Evolutionary conservation across 1,284 basidiomycete genomes (phyloP), one percentile per base, ranked within the genome.

Genomic region (Cyathus olla): DNA sequence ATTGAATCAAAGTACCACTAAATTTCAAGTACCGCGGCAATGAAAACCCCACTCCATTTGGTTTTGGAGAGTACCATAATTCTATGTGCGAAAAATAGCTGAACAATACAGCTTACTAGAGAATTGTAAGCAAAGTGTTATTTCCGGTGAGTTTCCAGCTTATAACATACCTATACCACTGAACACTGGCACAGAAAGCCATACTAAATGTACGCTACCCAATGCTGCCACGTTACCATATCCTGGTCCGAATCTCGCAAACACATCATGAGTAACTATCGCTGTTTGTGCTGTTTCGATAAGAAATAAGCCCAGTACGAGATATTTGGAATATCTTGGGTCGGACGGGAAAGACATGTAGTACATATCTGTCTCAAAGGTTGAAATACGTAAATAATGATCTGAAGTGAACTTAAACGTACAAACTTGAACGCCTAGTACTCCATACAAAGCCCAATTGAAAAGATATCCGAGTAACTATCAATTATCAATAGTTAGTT

Each of bases 131-230:
- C 39, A 42, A 42, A 2, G 39, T 21, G 2, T 4, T n/a, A n/a
- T n/a, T n/a, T n/a, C n/a, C n/a, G n/a, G n/a, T n/a, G n/a, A n/a
- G n/a, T n/a, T n/a, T n/a, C n/a, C n/a, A n/a, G n/a, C n/a, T n/a
- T n/a, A n/a, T n/a, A n/a, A n/a, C n/a, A n/a, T n/a, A n/a, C n/a
- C n/a, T n/a, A n/a, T n/a, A n/a, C n/a, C n/a, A n/a, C n/a, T n/a
- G n/a, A n/a, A n/a, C n/a, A 72, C 60, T 2, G 73, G 72, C 13
- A 72, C 66, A 50, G 64, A 69, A 37, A 75, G 65, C 72, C 72
- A 74, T 15, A 69, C 57, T 56, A 55, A 60, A 13, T 71, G 67
- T 22, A 72, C 61, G 8, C 56, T 40, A 22, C 66, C 58, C n/a
- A 76, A 60, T n/a, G 61, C 63, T 6, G 28, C 55, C 46, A 70